Conservation (phyloP, 495 filamentous ascomycete genomes). For the Cetradonia linearis region DNA sequence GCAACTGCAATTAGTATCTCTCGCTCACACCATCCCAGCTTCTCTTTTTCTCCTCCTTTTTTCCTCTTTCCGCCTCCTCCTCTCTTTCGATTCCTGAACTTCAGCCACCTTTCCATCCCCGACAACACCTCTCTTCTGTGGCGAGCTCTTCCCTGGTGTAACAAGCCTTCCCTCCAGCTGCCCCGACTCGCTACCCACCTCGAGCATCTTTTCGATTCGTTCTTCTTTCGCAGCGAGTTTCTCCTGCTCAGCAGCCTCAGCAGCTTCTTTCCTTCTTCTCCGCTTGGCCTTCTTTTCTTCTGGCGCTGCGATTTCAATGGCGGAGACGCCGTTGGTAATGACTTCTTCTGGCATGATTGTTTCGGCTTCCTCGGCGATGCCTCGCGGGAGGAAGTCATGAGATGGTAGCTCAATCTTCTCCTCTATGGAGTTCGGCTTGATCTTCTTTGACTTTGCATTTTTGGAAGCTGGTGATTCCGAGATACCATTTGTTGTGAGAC, state of each 20-base stretch:
- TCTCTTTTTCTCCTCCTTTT: constrained; percentile 3
- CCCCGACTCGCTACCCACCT: background rate
- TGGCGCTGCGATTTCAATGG: constrained; percentile 1
- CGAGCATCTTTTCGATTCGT: background rate
- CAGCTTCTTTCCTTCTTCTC: background rate
- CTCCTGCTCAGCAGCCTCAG: background rate
- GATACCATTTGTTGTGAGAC: background rate
- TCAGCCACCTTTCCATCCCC: background rate
- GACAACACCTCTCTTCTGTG: background rate
- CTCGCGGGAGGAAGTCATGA: background rate
- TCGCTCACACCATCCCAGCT: background rate
- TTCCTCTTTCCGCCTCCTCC: constrained; percentile 9
- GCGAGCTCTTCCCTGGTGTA: background rate
- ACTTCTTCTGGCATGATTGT: constrained; percentile 13
- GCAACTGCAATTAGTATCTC: background rate
- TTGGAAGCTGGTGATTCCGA: background rate
- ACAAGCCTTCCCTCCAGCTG: background rate
- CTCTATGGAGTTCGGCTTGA: background rate
- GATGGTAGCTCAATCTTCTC: background rate
- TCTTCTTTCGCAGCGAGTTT: background rate
- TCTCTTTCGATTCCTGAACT: background rate
- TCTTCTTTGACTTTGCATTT: background rate
- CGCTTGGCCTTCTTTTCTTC: constrained; percentile 3
- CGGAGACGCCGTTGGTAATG: background rate
- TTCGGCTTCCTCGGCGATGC: background rate